phyloP scores from a whole-genome alignment of 768 basidiomycete genomes.

The Amanita jacksonii region DNA sequence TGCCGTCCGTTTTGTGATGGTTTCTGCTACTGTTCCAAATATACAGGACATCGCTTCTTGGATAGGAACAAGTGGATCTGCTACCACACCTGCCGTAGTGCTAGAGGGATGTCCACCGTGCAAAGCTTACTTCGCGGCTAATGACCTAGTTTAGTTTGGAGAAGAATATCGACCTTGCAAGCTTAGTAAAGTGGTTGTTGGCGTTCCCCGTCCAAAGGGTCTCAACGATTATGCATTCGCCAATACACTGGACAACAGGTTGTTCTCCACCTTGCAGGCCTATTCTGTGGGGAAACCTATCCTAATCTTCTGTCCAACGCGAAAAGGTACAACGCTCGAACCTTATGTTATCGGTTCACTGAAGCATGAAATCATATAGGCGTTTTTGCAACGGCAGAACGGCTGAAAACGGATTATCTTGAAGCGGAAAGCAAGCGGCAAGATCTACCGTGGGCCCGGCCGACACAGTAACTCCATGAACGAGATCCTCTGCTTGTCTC shows the following conservation, averaged over 20 bases:
- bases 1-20: constrained; percentile 71
- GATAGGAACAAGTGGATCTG: constrained; percentile 46
- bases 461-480: constrained; percentile 32
- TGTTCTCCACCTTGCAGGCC: constrained; percentile 64
- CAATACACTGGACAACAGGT: constrained; percentile 56
- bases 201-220: constrained; percentile 48
- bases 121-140: not conserved
- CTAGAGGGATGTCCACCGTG: constrained; percentile 44
- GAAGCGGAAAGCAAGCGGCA: constrained; percentile 40
- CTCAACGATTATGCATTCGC: constrained; percentile 78
- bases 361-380: constrained; percentile 25
- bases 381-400: constrained; percentile 61
- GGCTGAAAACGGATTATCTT: constrained; percentile 63
- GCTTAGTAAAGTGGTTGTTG: constrained; percentile 63
- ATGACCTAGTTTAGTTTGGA: constrained; percentile 54
- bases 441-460: constrained; percentile 59
- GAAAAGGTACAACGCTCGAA: constrained; percentile 53
- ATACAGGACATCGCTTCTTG: constrained; percentile 83
- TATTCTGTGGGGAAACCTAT: constrained; percentile 78
- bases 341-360: not conserved
- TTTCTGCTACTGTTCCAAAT: constrained; percentile 94
- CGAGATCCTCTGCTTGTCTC: constrained; percentile 2
- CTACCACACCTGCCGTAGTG: constrained; percentile 42
- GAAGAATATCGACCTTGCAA: constrained; percentile 88
- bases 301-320: constrained; percentile 80